These are phyloP conservation scores for Sporormia fimetaria DNA, from an alignment of 495 filamentous ascomycete genomes.

Conservation along the genomic window DNA sequence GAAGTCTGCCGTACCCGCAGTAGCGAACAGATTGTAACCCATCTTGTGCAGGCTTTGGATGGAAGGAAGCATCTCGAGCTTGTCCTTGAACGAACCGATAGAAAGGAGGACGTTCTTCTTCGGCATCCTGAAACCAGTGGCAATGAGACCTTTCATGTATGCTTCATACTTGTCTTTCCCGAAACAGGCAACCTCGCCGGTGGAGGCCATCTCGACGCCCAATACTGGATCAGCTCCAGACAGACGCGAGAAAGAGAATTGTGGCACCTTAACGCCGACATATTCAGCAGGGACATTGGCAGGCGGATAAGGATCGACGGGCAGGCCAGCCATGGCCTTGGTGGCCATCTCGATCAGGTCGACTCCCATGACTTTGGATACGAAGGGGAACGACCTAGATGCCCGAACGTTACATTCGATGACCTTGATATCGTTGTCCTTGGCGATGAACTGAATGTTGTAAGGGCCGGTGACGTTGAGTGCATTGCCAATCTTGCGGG, in stretches of 20 bases:
- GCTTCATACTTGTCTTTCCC: constrained; percentile 93
- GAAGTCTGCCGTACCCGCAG: constrained; percentile 91
- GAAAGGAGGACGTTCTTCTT: constrained; percentile 91
- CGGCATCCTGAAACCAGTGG: constrained; percentile 92
- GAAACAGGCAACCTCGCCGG: constrained; percentile 95
- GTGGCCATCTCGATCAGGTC: constrained; percentile 98
- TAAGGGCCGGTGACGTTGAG: constrained; percentile 93
- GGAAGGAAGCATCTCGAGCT: constrained; percentile 90
- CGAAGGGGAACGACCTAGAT: constrained; percentile 93
- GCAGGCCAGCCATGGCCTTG: constrained; percentile 84
- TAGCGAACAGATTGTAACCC: constrained; percentile 91
- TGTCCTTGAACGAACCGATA: constrained; percentile 95
- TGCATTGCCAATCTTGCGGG: constrained; percentile 85
- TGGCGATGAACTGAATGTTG: constrained; percentile 99
- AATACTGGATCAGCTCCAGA: constrained; percentile 93
- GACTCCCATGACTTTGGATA: constrained; percentile 97
- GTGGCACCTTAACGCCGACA: constrained; percentile 94
- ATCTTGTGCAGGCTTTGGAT: constrained; percentile 76
- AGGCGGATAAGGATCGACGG: constrained; percentile 70
- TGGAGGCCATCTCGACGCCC: constrained; percentile 98
- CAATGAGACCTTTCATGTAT: constrained; percentile 88
- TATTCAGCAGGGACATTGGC: constrained; percentile 64
- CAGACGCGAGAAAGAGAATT: constrained; percentile 95
- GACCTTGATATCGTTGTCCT: constrained; percentile 99
- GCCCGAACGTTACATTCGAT: constrained; percentile 98